Evolutionary conservation across 768 basidiomycete genomes (phyloP), one percentile per base, ranked within the genome.

Genomic region (Termitomyces eurrhizus): DNA sequence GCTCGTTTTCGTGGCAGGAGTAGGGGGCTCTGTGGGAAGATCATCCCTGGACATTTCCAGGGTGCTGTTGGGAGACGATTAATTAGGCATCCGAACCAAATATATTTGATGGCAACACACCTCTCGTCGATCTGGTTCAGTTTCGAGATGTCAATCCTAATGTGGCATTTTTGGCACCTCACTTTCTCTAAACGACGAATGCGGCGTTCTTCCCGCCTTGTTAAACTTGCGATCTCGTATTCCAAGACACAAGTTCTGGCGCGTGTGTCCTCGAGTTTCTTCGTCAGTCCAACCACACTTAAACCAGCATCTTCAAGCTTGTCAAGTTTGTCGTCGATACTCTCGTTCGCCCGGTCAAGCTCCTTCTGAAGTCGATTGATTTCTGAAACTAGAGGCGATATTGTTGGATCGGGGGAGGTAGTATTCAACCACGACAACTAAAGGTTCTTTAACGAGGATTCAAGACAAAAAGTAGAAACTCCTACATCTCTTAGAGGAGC

Each of bases 281-380:
- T 80, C 0, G 88, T 86, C 39, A 92, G 76, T 7, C 83, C 84
- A 49, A 93, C 84, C 45, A 87, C 87, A 33, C 85, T 90, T 14
- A 88, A 71, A 5, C 92, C 92, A 0, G 88, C 87, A 59, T 93
- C 87, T 67, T 92, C 90, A 3, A 95, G 85, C 55, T 88, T 85
- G 69, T 93, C 92, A 16, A 95, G 79, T 70, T 95, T 94, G 68
- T 93, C 88, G 65, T 95, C 94, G 57, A 95, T 90, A 65, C 83
- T 89, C 39, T 89, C 86, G 68, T 95, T 93, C 11, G 92, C 93
- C 2, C 70, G 79, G 63, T 89, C 88, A 32, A 95, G 85, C 65
- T 94, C 88, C 18, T 77, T 77, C 66, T 93, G 88, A 41, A 95
- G 76, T 26, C 88, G 82, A 54, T 77, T 79, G 53, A 94, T 90